Base-by-base conservation (phyloP, 306 rosid genomes). In the Lupinus albus region DNA sequence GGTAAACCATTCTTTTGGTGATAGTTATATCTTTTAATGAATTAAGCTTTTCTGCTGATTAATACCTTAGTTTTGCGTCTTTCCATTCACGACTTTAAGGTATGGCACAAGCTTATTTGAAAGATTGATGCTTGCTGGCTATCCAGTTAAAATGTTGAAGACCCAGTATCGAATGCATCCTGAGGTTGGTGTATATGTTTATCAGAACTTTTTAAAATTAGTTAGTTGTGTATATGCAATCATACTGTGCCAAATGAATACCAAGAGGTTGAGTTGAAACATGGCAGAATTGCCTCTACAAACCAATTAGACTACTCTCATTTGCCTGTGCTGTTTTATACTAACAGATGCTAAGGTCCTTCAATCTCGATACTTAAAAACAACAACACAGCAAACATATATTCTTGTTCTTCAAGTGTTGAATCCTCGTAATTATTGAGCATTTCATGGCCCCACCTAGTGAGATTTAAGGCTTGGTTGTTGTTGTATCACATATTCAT, bases 111-210 rank as follows among this genome's bases (percentile, higher is more conserved):
- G 98, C 77, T 80, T 92, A 85, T 92, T 92, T 52, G 91, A 89
- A 86, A 81, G 96, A 83, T 81, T 92, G 84, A 91, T 42, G 84
- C 67, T 64, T 64, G 95, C 82, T 52, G 98, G 98, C 52, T 92
- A 89, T 87, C 98, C 98, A 17, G 91, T 89, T 50, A 89, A 85
- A 72, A 92, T 89, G 98, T 85, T 92, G 81, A 92, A 92, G 88
- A 84, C 89, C 57, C 98, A 92, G 78, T 92, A 92, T 71, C 88
- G 98, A 75, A 92, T 92, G 98, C 98, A 92, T 86, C 98, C 98
- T 7, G 91, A 92, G 93, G 96, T 92, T 80, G 71, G 93, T 83
- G 68, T 59, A 35, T 18, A 71, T 74, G 53, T 66, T 61, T 25
- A 12, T 16, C 9, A 35, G 52, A 61, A 47, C 46, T 35, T 62